Evolutionary conservation across 1,284 basidiomycete genomes (phyloP).

Genomic region (Fistulinella cinereoalba): DNA sequence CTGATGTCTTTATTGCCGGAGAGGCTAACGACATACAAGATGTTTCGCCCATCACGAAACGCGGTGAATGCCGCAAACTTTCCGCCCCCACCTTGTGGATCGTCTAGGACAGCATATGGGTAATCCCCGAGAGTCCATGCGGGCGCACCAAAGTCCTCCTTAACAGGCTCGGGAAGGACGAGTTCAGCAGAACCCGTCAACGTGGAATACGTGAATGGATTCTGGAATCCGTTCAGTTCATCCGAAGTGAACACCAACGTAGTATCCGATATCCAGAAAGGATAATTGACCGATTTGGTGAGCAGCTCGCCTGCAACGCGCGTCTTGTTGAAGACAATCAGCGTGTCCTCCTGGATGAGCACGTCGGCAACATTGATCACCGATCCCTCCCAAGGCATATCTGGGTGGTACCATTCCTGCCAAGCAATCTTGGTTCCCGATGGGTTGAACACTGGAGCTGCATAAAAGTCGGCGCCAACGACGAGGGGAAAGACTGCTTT

Average conservation of each 20-base stretch:
- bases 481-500: slow-evolving; percentile 33
- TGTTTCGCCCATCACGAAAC: slow-evolving; percentile 46
- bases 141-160: slow-evolving; percentile 58
- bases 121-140: slow-evolving; percentile 51
- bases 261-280: slow-evolving; percentile 57
- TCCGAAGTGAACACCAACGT: slow-evolving; percentile 67
- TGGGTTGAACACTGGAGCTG: slow-evolving; percentile 59
- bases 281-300: slow-evolving; percentile 52
- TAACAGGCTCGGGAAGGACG: slow-evolving; percentile 44
- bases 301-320: slow-evolving; percentile 48
- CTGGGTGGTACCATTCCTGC: slow-evolving; percentile 73
- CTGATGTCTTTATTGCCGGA: slow-evolving; percentile 26
- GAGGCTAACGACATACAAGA: slow-evolving; percentile 50
- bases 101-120: slow-evolving; percentile 47
- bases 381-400: slow-evolving; percentile 81
- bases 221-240: slow-evolving; percentile 52
- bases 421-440: slow-evolving; percentile 66
- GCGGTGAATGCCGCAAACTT: slow-evolving; percentile 47
- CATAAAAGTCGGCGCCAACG: slow-evolving; percentile 56
- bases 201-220: slow-evolving; percentile 58
- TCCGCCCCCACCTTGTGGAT: slow-evolving; percentile 26
- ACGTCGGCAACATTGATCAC: slow-evolving; percentile 56
- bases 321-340: slow-evolving; percentile 27
- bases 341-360: slow-evolving; percentile 36
- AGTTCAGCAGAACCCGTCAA: slow-evolving; percentile 30